A percentile compares a stretch with the other conserved stretches of the same genome.
Evolutionary conservation across 768 basidiomycete species (phyloP).

Genomic region (Russula olivacea): DNA sequence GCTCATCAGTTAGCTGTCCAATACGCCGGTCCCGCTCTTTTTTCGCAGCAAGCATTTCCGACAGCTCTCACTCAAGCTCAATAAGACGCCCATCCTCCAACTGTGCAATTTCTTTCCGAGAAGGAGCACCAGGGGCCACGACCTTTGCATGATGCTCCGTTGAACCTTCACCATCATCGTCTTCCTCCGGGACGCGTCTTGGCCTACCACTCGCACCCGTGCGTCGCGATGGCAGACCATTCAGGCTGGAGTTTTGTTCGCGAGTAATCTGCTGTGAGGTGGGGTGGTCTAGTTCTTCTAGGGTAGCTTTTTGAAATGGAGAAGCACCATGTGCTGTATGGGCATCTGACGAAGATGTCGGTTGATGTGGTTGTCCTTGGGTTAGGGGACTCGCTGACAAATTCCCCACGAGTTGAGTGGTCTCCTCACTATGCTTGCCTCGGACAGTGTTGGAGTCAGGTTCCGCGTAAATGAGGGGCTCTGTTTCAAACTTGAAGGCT

Average conservation of each 20-base stretch:
- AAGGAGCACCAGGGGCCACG: too few species aligned
- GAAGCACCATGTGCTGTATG: too few species aligned
- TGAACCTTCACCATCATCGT: constrained; percentile 45
- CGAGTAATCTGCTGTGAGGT: not conserved
- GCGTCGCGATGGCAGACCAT: constrained; percentile 33
- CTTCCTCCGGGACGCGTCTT: constrained; percentile 42
- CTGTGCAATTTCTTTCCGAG: constrained; percentile 47
- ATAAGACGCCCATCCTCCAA: constrained; percentile 62
- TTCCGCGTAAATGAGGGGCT: constrained; percentile 80
- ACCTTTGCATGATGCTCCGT: not conserved
- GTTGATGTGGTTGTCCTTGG: not conserved
- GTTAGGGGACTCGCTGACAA: constrained; percentile 34
- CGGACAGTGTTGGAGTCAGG: constrained; percentile 52
- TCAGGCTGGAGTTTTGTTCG: constrained; percentile 17
- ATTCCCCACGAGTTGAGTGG: constrained; percentile 37
- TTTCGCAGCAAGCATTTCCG: constrained; percentile 42
- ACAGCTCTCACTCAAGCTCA: constrained; percentile 38
- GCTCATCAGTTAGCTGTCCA: constrained; percentile 61
- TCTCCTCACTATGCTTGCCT: constrained; percentile 34
- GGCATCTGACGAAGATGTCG: too few species aligned
- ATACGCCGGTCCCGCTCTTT: too few species aligned
- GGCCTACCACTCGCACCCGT: constrained; percentile 26
- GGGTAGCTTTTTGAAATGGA: constrained; percentile 31
- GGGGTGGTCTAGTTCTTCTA: constrained; percentile 19
- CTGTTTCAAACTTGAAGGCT: constrained; percentile 35